These are phyloP conservation scores for Aspergillus baeticus DNA, from an alignment of 495 filamentous ascomycete genomes.

Conservation along the genomic window DNA sequence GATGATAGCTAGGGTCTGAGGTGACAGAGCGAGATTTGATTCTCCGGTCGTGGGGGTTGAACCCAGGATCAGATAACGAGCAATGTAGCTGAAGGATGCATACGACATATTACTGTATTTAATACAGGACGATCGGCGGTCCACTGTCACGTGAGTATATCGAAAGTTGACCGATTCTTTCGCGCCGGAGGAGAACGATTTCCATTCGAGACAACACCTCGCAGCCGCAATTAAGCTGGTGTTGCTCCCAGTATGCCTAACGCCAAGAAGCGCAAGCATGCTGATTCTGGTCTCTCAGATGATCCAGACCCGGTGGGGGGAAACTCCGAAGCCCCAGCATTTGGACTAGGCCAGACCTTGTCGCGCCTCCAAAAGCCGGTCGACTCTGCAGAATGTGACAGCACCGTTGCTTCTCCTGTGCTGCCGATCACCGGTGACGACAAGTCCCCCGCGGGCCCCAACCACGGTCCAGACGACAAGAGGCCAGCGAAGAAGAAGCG, in stretches of 20 bases:
- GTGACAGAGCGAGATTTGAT: neutral
- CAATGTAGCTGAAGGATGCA: neutral
- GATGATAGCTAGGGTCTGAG: neutral
- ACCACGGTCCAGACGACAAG: constrained; percentile 7
- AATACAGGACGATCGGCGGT: neutral
- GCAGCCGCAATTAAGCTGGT: neutral
- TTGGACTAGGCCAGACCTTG: constrained; percentile 36
- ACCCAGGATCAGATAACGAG: constrained; percentile 6
- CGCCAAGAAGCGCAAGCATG: constrained; percentile 38
- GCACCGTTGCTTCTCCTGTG: neutral
- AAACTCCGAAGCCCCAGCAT: constrained; percentile 3
- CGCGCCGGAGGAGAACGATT: neutral
- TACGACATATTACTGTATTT: constrained; percentile 3
- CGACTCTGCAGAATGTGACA: constrained; percentile 11
- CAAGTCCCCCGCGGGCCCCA: constrained; percentile 16
- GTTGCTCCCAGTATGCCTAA: constrained; percentile 19
- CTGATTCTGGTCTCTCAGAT: constrained; percentile 20
- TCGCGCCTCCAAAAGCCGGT: constrained; percentile 26
- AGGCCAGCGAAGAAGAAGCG: constrained; percentile 35
- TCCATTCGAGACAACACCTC: neutral
- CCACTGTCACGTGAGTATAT: constrained; percentile 9
- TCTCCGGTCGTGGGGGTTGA: neutral
- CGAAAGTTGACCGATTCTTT: constrained; percentile 9
- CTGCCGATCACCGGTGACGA: constrained; percentile 20
- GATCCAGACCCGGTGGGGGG: constrained; percentile 25